These are phyloP conservation scores for Tetracladium maxilliforme DNA, from an alignment of 2,329 filamentous ascomycete species.

Conservation along the genomic window DNA sequence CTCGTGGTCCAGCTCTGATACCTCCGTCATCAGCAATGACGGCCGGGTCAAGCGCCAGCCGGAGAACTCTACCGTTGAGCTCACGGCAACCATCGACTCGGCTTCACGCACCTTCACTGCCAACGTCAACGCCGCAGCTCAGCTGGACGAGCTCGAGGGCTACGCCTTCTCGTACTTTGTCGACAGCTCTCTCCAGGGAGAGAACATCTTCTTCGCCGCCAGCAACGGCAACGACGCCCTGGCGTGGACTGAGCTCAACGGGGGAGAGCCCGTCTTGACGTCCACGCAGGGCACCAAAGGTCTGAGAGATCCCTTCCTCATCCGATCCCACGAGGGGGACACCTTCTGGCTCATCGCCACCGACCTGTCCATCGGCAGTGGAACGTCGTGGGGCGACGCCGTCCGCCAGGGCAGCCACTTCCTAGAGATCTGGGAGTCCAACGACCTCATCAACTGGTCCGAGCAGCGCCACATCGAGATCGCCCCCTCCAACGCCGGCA, in stretches of 20 bases:
- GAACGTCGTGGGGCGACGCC: slow-evolving; percentile 33
- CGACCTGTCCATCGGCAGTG: slow-evolving; percentile 35
- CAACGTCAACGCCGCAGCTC: slow-evolving; percentile 16
- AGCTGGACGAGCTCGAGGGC: slow-evolving; percentile 20
- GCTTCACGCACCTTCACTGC: slow-evolving; percentile 17
- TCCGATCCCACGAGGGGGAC: slow-evolving; percentile 31
- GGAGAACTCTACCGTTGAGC: slow-evolving; percentile 12
- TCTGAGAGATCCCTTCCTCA: slow-evolving; percentile 35
- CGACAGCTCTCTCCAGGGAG: slow-evolving; percentile 23
- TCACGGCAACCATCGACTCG: slow-evolving; percentile 18
- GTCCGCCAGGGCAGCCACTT: slow-evolving; percentile 25
- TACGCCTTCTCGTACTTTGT: slow-evolving; percentile 39
- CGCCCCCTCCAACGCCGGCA: slow-evolving; percentile 1
- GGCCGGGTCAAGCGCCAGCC: slow-evolving; percentile 20
- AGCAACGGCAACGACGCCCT: slow-evolving; percentile 36
- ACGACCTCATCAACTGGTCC: slow-evolving; percentile 2
- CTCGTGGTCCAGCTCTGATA: slow-evolving; percentile 19
- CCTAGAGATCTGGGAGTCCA: slow-evolving; percentile 2
- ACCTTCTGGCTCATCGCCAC: slow-evolving; percentile 36
- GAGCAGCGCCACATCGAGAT: slow-evolving; percentile 1
- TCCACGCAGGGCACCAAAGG: slow-evolving; percentile 31
- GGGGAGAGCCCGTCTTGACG: slow-evolving; percentile 26
- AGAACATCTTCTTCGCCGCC: slow-evolving; percentile 36
- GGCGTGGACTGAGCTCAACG: slow-evolving; percentile 32
- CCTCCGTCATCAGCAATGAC: slow-evolving; percentile 16